Evolutionary conservation across 225 moss, liverwort and hornwort genomes (phyloP).

Genomic region (Bryoerythrophyllum caledonicum): DNA sequence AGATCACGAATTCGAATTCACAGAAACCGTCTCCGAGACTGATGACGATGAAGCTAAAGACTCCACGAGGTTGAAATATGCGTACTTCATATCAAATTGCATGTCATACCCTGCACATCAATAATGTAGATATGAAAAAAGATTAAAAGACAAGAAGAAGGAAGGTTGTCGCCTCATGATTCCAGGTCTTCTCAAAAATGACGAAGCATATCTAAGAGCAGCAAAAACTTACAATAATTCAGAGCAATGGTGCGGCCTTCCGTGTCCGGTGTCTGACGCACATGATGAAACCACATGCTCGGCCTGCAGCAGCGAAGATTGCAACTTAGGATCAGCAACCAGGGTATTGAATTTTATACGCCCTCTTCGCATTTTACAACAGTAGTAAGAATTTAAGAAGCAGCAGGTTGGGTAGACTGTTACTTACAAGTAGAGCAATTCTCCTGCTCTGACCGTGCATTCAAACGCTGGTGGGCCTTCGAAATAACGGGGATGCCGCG

Average conservation of each 20-base stretch:
- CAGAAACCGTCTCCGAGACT: background rate
- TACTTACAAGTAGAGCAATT: constrained; percentile 81
- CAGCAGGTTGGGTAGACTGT: background rate
- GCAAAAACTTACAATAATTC: constrained; percentile 79
- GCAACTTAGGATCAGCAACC: constrained; percentile 7
- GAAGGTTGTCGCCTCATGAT: background rate
- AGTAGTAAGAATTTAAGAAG: background rate
- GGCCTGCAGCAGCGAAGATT: constrained; percentile 49
- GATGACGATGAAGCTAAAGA: constrained; percentile 36
- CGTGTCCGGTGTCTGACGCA: constrained; percentile 71
- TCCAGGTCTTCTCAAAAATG: constrained; percentile 3
- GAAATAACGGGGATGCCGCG: constrained; percentile 62
- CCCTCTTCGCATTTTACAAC: background rate
- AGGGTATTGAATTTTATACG: background rate
- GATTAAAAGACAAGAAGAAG: background rate
- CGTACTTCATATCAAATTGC: constrained; percentile 95
- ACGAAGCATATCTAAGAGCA: background rate
- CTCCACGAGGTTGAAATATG: constrained; percentile 87
- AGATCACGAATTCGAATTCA: background rate
- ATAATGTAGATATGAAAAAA: background rate
- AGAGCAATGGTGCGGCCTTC: constrained; percentile 89
- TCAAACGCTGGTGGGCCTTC: constrained; percentile 68
- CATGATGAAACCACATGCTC: constrained; percentile 99
- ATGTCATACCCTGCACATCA: constrained; percentile 88
- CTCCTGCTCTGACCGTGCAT: constrained; percentile 87